Base-by-base conservation (phyloP, 352 stramenopile species). In the Globisporangium splendens region DNA sequence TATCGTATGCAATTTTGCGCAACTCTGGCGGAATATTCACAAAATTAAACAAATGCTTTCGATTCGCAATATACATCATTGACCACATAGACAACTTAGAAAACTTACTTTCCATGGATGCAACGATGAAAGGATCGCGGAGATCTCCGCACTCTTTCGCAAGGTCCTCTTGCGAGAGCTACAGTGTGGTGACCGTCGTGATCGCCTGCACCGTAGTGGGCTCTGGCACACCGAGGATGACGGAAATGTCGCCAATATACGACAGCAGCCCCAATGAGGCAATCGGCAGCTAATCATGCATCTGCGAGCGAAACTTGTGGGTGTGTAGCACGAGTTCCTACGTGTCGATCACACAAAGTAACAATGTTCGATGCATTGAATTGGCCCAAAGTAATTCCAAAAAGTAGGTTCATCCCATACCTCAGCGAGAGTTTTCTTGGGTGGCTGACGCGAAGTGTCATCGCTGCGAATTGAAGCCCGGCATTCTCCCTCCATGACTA, bases 1-100 rank as follows among this genome's bases (percentile, higher is more conserved):
- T 88, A 28, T 88, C 77, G 24, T 76, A 70, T 11, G 77, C 77
- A 1, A 82, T 68, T 24, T 55, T 72, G 21, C 75, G 75, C 39
- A 88, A 39, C 42, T 66, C 70, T 85, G 44, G 3, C 41, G 50
- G 51, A 18, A 48, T 0, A 53, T 20, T 38, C 0, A 50, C 21
- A 11, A 61, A 39, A n/a, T 22, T 31, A 39, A 43, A 18, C 18
- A 17, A 54, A 8, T 47, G 28, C n/a, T 15, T 15, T 5, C 2
- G 2, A n/a, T n/a, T n/a, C n/a, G n/a, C n/a, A 21, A 17, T 15
- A 12, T 50, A 8, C 1, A 46, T n/a, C 52, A 49, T 5, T 6
- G 24, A 31, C 2, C 24, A 20, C 12, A 13, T 12, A 49, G 42
- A 38, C 12, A 38, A 48, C 22, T 17, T 3, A 0, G 8, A 39